A percentile compares a stretch with the other conserved stretches of the same genome.
Evolutionary conservation across 1,284 basidiomycete genomes (phyloP).

Genomic region (Leccinum solheimii): DNA sequence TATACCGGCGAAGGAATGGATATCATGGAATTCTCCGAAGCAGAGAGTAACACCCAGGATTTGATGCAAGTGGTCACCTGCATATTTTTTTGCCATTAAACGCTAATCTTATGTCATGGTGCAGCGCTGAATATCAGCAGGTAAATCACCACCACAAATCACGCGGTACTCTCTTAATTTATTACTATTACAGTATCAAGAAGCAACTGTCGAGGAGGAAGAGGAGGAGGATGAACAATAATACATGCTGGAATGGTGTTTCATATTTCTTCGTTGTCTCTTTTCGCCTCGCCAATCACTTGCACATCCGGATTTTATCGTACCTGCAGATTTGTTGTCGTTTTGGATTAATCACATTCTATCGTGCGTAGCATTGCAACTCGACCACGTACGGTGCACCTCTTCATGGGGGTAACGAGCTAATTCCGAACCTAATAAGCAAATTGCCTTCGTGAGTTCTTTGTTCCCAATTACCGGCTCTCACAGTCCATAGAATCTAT

Average conservation of each 20-base stretch:
- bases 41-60: conserved; percentile 82
- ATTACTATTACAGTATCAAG: conserved; percentile 29
- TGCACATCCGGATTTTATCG: conserved; percentile 9
- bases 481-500: not conserved
- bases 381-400: not conserved
- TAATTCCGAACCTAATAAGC: not conserved
- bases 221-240: conserved; percentile 25
- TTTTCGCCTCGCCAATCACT: not conserved
- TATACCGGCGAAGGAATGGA: conserved; percentile 93
- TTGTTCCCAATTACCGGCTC: not conserved
- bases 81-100: not conserved
- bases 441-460: not conserved
- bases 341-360: conserved; percentile 10
- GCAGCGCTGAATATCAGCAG: conserved; percentile 34
- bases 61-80: conserved; percentile 59
- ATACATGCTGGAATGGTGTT: not conserved
- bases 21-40: conserved; percentile 89
- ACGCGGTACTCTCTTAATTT: not conserved
- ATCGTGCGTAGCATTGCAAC: not conserved
- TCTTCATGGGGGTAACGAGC: not conserved
- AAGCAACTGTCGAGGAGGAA: conserved; percentile 28
- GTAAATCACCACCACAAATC: conserved; percentile 10
- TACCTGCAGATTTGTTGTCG: conserved; percentile 22
- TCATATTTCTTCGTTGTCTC: not conserved
- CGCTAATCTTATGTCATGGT: conserved; percentile 9